phyloP scores from a whole-genome alignment of 1,284 basidiomycete species.

The Rhodofomes roseus region DNA sequence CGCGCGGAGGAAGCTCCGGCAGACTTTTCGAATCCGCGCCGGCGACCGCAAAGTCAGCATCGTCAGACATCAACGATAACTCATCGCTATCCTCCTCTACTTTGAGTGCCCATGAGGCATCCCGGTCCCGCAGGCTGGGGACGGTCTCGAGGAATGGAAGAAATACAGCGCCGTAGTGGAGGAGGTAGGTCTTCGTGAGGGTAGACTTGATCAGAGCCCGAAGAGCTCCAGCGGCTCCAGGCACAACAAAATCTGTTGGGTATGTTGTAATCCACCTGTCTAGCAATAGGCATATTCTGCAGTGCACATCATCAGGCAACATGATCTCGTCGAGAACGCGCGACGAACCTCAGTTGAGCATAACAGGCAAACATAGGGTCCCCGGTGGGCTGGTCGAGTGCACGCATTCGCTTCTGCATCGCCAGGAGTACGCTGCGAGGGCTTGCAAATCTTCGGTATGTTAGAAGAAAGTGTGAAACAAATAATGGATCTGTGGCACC shows the following conservation, averaged over 20 bases:
- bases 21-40: slow-evolving; percentile 19
- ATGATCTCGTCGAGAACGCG: not conserved
- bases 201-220: slow-evolving; percentile 73
- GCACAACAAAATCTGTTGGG: slow-evolving; percentile 72
- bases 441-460: slow-evolving; percentile 74
- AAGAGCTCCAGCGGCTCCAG: slow-evolving; percentile 66
- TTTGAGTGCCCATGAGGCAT: slow-evolving; percentile 68
- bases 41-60: slow-evolving; percentile 31
- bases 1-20: slow-evolving; percentile 2
- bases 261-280: slow-evolving; percentile 73
- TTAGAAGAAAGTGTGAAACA: slow-evolving; percentile 74
- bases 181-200: slow-evolving; percentile 69
- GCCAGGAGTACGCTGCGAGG: slow-evolving; percentile 73
- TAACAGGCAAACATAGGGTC: slow-evolving; percentile 81
- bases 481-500: slow-evolving; percentile 58
- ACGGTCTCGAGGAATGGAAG: slow-evolving; percentile 71
- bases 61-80: slow-evolving; percentile 45
- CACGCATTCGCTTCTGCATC: slow-evolving; percentile 80
- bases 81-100: slow-evolving; percentile 65
- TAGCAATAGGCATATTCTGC: slow-evolving; percentile 71
- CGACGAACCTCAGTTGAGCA: slow-evolving; percentile 72
- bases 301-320: not conserved
- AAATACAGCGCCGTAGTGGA: slow-evolving; percentile 79
- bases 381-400: slow-evolving; percentile 64
- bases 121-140: slow-evolving; percentile 56